These are phyloP conservation scores for Nakazawaea wickerhamii DNA, from an alignment of 805 yeast species.

Conservation along the genomic window DNA sequence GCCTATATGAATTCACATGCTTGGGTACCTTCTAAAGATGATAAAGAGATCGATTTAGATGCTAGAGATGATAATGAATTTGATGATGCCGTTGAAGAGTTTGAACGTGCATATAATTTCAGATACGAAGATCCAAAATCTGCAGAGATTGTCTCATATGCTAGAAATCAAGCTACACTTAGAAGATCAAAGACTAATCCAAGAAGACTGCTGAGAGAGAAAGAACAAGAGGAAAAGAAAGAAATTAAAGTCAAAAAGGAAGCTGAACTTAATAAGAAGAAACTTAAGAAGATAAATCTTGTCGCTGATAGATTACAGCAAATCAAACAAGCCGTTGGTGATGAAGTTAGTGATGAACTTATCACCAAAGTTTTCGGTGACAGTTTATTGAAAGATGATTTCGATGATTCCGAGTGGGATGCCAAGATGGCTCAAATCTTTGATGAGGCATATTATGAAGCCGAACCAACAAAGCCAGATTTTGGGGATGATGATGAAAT, in stretches of 20 bases:
- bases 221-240: constrained; percentile 48
- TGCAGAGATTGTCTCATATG: constrained; percentile 88
- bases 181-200: constrained; percentile 72
- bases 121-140: constrained; percentile 90
- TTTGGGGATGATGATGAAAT: constrained; percentile 60
- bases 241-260: constrained; percentile 51
- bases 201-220: constrained; percentile 79
- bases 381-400: constrained; percentile 77
- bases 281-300: constrained; percentile 69
- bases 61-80: constrained; percentile 78
- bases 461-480: constrained; percentile 47
- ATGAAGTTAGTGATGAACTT: constrained; percentile 51
- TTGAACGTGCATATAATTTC: constrained; percentile 91
- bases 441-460: constrained; percentile 76
- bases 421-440: constrained; percentile 76
- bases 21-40: constrained; percentile 78
- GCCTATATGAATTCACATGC: constrained; percentile 75
- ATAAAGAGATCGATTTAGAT: constrained; percentile 42
- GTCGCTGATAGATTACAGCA: constrained; percentile 65
- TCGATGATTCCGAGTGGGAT: constrained; percentile 91
- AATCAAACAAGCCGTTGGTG: constrained; percentile 66
- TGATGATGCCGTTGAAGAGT: constrained; percentile 86
- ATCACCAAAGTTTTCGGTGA: constrained; percentile 67
- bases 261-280: constrained; percentile 61
- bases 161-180: constrained; percentile 88